A percentile compares a stretch with the other conserved stretches of the same genome.
phyloP scores from a whole-genome alignment of 129 eudicot genomes.

The Flaveria sonorensis region DNA sequence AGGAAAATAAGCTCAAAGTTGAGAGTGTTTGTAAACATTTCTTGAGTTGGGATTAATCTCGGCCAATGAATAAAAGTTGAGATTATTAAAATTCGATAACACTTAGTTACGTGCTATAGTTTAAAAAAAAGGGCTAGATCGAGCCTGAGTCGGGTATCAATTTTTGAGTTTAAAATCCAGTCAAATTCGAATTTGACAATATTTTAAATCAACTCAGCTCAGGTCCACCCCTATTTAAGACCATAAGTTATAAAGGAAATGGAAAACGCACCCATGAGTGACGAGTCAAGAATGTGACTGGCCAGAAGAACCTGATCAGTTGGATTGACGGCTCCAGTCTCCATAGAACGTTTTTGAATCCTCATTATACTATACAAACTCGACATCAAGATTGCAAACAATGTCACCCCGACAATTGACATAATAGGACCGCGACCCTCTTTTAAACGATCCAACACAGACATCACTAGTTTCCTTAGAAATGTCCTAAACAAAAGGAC shows the following conservation, averaged over 20 bases:
- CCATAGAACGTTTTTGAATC: constrained; percentile 46
- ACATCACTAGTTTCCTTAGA: constrained; percentile 59
- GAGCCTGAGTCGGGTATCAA: too few relatives aligned
- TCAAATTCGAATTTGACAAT: neutral
- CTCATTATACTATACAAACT: constrained; percentile 38
- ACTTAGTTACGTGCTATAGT: too few relatives aligned
- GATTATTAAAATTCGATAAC: too few relatives aligned
- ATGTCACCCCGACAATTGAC: constrained; percentile 49
- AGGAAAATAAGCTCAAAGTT: too few relatives aligned
- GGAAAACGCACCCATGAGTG: constrained; percentile 58
- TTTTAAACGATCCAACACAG: constrained; percentile 52
- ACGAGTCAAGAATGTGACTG: constrained; percentile 67
- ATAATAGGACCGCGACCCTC: constrained; percentile 57
- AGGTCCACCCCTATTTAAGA: neutral
- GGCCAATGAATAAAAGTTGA: too few relatives aligned
- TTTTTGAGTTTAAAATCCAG: neutral
- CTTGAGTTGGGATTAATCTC: too few relatives aligned
- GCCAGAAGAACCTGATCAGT: constrained; percentile 75
- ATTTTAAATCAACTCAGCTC: neutral
- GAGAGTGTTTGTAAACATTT: too few relatives aligned
- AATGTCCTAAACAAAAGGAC: constrained; percentile 72
- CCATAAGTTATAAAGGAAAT: neutral
- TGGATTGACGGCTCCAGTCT: constrained; percentile 49
- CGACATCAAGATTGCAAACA: constrained; percentile 55
- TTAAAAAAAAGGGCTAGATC: too few relatives aligned